Conservation (phyloP, 2,329 filamentous ascomycete species). For the Arthrobotrys musiformis region DNA sequence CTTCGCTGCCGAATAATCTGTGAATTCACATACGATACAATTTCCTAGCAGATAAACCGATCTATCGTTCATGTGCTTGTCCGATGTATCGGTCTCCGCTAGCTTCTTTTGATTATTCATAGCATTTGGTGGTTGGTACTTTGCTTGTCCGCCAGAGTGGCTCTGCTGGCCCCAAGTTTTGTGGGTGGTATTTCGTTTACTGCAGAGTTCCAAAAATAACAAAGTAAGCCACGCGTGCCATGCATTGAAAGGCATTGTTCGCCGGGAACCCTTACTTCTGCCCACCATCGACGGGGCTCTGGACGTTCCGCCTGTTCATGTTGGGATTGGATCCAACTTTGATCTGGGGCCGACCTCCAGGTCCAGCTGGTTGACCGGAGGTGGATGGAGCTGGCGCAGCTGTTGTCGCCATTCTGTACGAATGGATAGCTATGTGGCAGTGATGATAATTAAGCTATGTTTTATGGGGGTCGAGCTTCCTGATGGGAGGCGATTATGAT, state of each 20-base stretch:
- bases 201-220: not conserved
- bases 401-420: conserved; percentile 49
- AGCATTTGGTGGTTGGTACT: conserved; percentile 48
- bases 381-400: conserved; percentile 49
- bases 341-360: conserved; percentile 48
- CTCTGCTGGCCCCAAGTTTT: conserved; percentile 51
- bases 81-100: conserved; percentile 59
- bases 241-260: not conserved
- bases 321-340: conserved; percentile 49
- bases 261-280: conserved; percentile 29
- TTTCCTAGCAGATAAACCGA: conserved; percentile 58
- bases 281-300: conserved; percentile 51
- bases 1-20: not conserved
- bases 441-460: not conserved
- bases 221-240: conserved; percentile 7
- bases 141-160: conserved; percentile 44
- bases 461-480: conserved; percentile 3
- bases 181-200: conserved; percentile 46
- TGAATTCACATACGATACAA: conserved; percentile 56
- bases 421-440: not conserved
- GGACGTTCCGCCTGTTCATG: conserved; percentile 46
- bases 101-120: conserved; percentile 55
- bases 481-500: not conserved
- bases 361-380: conserved; percentile 48
- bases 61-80: conserved; percentile 60